Base-by-base conservation (phyloP, 2,329 filamentous ascomycete species). In the Aciculosporium take region DNA sequence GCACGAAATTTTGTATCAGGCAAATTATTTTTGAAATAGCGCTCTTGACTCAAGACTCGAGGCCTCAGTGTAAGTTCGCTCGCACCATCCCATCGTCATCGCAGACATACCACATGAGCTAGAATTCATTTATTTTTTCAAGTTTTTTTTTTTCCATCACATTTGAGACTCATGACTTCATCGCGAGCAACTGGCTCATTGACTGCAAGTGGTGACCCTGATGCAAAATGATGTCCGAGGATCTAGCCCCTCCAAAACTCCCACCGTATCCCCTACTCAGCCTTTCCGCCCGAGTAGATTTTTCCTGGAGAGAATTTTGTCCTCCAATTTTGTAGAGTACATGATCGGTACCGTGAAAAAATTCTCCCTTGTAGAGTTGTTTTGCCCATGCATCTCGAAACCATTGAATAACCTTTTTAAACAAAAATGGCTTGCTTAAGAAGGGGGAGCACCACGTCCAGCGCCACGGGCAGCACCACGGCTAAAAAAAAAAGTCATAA, bases 381-480 rank as follows among this genome's bases (percentile, higher is more conserved):
- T 53, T 57, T 60, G 59, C 57, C 57, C 60, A 64, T 64, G 60
- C 57, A 59, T 62, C 60, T 58, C 57, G 56, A 27, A 60, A 40
- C 37, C 33, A 40, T 58, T 64, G 56, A 64, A 56, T 62, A 62
- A 58, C 62, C 57, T 59, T 40, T 24, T 23, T 50, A 50, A 60
- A 59, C 57, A 57, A 58, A 56, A 56, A 57, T 52, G 56, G 39
- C 53, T 61, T 53, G 56, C 61, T 72, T 74, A 78, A 60, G 76
- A 79, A 55, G 76, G 69, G 62, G 82, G 77, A 68, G 82, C 74
- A 60, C 69, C 78, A 61, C 81, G 82, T 67, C 85, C 86, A 79
- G 86, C 84, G 64, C 86, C 87, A 65, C 37, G 37, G 6, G 82
- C 83, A 61, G 84, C 84, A 73, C 84, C 82, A 75, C 84, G 84